phyloP scores from a whole-genome alignment of 2,329 filamentous ascomycete genomes.

The Zelopaecilomyces penicillatus region DNA sequence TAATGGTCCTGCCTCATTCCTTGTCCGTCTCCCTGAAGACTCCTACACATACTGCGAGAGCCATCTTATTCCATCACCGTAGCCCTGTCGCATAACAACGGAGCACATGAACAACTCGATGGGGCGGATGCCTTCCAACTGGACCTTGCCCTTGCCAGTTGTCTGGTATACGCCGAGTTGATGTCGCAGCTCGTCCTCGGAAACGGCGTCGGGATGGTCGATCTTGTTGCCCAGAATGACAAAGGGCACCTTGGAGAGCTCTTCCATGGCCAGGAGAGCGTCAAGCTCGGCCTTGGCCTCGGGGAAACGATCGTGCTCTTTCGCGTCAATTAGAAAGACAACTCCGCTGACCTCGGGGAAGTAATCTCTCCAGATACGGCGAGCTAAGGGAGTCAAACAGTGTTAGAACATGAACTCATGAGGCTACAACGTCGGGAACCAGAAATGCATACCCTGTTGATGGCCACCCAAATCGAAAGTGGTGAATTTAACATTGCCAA shows the following conservation, averaged over 20 bases:
- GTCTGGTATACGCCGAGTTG: constrained; percentile 93
- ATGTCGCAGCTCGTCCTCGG: constrained; percentile 89
- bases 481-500: constrained; percentile 89
- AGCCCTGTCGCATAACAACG: constrained; percentile 95
- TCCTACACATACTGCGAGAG: constrained; percentile 79
- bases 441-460: constrained; percentile 61
- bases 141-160: constrained; percentile 91
- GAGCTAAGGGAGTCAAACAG: constrained; percentile 44
- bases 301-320: constrained; percentile 87
- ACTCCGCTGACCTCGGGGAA: constrained; percentile 95
- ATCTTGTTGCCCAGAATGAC: constrained; percentile 98
- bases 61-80: constrained; percentile 87
- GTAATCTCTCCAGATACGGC: constrained; percentile 93
- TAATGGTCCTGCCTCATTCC: constrained; percentile 1
- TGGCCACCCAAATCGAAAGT: constrained; percentile 92
- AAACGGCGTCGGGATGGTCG: constrained; percentile 91
- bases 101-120: constrained; percentile 99
- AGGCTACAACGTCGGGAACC: background rate
- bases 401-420: background rate
- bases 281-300: constrained; percentile 98
- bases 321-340: constrained; percentile 95
- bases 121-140: constrained; percentile 81
- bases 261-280: constrained; percentile 91
- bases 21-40: constrained; percentile 15
- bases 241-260: constrained; percentile 90